Conservation (phyloP, 225 moss, liverwort and hornwort genomes). For the Polytrichum formosum region DNA sequence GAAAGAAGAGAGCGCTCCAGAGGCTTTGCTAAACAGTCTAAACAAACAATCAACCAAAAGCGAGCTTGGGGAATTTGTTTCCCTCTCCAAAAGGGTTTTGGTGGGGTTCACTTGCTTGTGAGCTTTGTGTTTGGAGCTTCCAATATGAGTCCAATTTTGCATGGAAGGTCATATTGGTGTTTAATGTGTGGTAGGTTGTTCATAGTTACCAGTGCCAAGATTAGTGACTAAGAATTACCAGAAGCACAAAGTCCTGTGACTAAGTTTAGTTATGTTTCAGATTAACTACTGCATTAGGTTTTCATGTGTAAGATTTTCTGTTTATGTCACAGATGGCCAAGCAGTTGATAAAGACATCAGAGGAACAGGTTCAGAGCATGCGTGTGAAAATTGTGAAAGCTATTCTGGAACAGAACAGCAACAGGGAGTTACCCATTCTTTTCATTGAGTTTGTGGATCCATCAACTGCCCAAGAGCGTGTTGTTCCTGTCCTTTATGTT, state of each 20-base stretch:
- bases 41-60: constrained; percentile 49
- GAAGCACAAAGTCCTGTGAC: too few relatives aligned
- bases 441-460: constrained; percentile 43
- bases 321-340: constrained; percentile 29
- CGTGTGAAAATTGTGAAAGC: constrained; percentile 44
- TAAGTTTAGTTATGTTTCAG: too few relatives aligned
- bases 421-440: constrained; percentile 23
- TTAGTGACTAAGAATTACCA: too few relatives aligned
- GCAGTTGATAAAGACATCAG: constrained; percentile 20
- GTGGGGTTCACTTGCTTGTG: constrained; percentile 16
- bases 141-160: not conserved
- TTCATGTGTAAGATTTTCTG: not conserved
- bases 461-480: constrained; percentile 48
- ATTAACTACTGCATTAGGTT: too few relatives aligned
- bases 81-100: constrained; percentile 44
- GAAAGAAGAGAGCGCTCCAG: constrained; percentile 38
- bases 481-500: constrained; percentile 38
- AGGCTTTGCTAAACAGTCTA: constrained; percentile 38
- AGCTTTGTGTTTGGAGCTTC: not conserved
- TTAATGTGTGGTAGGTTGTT: too few relatives aligned
- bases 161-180: too few relatives aligned
- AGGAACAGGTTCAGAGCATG: constrained; percentile 29
- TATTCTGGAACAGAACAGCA: constrained; percentile 18
- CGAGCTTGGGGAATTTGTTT: constrained; percentile 57
- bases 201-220: too few relatives aligned